Base-by-base conservation (phyloP, 352 stramenopile species). In the Globisporangium abappressorium region DNA sequence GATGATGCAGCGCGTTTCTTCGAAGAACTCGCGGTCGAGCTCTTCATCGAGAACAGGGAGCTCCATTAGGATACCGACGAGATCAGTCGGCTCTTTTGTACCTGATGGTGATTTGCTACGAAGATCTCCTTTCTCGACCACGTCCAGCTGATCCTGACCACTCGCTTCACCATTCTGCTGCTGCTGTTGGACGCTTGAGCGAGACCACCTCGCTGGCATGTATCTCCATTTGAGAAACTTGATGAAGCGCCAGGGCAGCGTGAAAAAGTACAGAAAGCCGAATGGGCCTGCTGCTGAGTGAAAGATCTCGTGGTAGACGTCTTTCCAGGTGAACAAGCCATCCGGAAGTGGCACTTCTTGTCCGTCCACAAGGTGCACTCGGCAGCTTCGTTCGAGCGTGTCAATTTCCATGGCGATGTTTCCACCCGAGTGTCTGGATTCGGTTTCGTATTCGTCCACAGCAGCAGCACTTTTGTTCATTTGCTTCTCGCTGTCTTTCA, bases 1-100 rank as follows among this genome's bases (percentile, higher is more conserved):
- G 60, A 97, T 95, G 60, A 97, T 85, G 63, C 89, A 96, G 1
- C 92, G 78, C 33, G 90, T 96, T 76, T 98, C 93, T 57, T 98
- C 93, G 51, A 79, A 86, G 67, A 95, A 98, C 49, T 81, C 85
- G 36, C 57, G 70, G 58, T 94, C 87, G 4, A 97, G 75, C 15
- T 87, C 79, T 28, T 86, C 84, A 55, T 96, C 90, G 22, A 95
- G 74, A 34, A 82, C 66, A 1, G 85, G 87, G 20, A 96, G 70
- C 65, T 86, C 65, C 68, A 90, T 54, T 20, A 95, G 67, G 5
- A 85, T 73, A 11, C 77, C 77, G 34, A 96, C 79, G 24, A 96
- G 69, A 28, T 95, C 89, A 28, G 73, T 70, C 7, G 65, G 14
- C 12, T 65, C 36, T 12, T 24, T 64, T 15, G 46, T 59, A 2